Percentiles rank a stretch among this genome's conserved stretches.
Evolutionary conservation across 768 basidiomycete genomes (phyloP).

Genomic region (Lactifluus volemus): DNA sequence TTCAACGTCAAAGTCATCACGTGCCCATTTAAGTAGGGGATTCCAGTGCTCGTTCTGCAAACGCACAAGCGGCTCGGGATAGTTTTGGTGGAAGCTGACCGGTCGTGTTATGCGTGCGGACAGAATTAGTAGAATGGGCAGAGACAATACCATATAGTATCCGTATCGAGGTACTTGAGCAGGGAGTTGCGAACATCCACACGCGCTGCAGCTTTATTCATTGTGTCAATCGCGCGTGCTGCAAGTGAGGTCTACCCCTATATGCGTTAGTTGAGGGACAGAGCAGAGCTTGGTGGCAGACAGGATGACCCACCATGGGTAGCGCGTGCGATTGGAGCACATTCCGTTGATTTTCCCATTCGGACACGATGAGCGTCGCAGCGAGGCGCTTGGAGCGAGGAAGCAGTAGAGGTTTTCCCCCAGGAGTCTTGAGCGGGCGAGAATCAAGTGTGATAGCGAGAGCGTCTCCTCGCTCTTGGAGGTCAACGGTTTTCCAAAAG

Average conservation of each 20-base stretch:
- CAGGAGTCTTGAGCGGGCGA: conserved; percentile 81
- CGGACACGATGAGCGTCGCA: conserved; percentile 81
- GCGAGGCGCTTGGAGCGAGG: conserved; percentile 62
- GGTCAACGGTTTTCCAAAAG: conserved; percentile 90
- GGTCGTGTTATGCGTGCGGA: background rate
- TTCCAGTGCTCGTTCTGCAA: conserved; percentile 84
- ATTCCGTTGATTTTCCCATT: conserved; percentile 92
- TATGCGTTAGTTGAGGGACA: background rate
- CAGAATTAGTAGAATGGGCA: background rate
- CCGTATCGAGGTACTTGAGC: conserved; percentile 85
- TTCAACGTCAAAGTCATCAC: conserved; percentile 54
- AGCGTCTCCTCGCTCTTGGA: conserved; percentile 48
- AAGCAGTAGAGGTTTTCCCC: conserved; percentile 64
- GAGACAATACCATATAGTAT: conserved; percentile 71
- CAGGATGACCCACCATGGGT: conserved; percentile 57
- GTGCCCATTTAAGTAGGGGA: conserved; percentile 76
- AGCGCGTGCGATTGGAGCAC: conserved; percentile 84
- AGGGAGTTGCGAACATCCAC: conserved; percentile 58
- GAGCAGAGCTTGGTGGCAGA: background rate
- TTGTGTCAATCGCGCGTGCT: conserved; percentile 80
- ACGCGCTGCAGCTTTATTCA: conserved; percentile 48
- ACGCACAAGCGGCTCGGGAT: conserved; percentile 63
- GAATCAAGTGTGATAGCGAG: conserved; percentile 70
- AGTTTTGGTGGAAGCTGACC: conserved; percentile 71
- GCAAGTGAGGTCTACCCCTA: conserved; percentile 72